Conservation (phyloP, 805 yeast genomes). For the Nakazawaea ambrosiae region DNA sequence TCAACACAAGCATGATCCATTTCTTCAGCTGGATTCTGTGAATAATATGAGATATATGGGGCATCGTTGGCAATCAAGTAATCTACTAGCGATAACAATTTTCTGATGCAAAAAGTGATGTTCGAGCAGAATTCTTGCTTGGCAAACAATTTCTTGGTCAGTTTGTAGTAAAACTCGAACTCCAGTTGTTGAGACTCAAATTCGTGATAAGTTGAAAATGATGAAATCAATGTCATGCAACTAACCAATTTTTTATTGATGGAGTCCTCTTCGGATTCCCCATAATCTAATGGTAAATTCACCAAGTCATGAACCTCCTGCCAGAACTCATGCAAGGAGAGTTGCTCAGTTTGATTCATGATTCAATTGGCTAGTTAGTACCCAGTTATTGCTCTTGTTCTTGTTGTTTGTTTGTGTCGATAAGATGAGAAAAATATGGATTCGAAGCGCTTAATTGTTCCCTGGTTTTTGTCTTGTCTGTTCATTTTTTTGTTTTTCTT, state of each 20-base stretch:
- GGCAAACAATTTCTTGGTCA: constrained; percentile 20
- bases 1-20: constrained; percentile 4
- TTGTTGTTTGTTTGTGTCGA: too few relatives aligned
- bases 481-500: too few relatives aligned
- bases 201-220: constrained; percentile 8
- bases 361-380: too few relatives aligned
- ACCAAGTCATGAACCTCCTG: constrained; percentile 22
- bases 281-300: constrained; percentile 14
- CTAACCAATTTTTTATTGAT: constrained; percentile 27
- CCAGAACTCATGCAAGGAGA: constrained; percentile 25
- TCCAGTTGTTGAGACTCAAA: constrained; percentile 21
- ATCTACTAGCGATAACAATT: constrained; percentile 38
- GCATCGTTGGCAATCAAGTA: constrained; percentile 20
- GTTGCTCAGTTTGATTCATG: constrained; percentile 14
- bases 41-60: constrained; percentile 14
- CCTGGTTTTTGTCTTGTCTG: too few relatives aligned
- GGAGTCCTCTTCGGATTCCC: constrained; percentile 19
- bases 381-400: too few relatives aligned
- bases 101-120: constrained; percentile 39
- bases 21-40: constrained; percentile 8
- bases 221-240: constrained; percentile 22
- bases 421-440: too few relatives aligned
- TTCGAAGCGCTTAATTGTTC: too few relatives aligned
- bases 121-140: constrained; percentile 27
- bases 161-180: constrained; percentile 18